Percentiles rank a stretch among this genome's conserved stretches.
Conservation (phyloP, 177 flowering plant species). For the Vitis hybrid region DNA sequence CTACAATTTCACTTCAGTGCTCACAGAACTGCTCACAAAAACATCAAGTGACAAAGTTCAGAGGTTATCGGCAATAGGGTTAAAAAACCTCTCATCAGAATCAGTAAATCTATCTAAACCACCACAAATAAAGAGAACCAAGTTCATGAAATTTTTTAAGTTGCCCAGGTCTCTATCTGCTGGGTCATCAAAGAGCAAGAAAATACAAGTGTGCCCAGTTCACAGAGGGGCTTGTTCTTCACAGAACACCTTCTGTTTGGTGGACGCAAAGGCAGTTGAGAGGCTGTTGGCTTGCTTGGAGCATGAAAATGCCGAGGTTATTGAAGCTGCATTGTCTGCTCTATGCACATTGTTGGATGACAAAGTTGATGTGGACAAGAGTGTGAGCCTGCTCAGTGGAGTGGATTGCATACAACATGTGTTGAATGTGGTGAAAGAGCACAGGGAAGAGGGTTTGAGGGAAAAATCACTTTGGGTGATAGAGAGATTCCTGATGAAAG, state of each 20-base stretch:
- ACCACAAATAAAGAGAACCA: slow-evolving; percentile 39
- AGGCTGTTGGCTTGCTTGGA: slow-evolving; percentile 55
- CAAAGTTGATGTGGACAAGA: slow-evolving; percentile 59
- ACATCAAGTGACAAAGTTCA: slow-evolving; percentile 69
- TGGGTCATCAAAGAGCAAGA: slow-evolving; percentile 28
- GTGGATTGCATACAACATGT: slow-evolving; percentile 43
- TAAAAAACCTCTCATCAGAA: slow-evolving; percentile 67
- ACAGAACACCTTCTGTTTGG: slow-evolving; percentile 65
- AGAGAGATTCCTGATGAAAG: slow-evolving; percentile 60
- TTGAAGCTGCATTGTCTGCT: slow-evolving; percentile 75
- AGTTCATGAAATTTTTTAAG: slow-evolving; percentile 27
- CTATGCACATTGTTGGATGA: slow-evolving; percentile 68
- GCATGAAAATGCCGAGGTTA: slow-evolving; percentile 61
- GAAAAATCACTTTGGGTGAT: slow-evolving; percentile 69
- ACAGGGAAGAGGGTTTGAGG: slow-evolving; percentile 50
- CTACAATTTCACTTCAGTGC: slow-evolving; percentile 49
- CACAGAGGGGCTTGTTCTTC: slow-evolving; percentile 78
- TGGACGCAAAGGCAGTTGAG: slow-evolving; percentile 69
- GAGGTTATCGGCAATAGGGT: slow-evolving; percentile 64
- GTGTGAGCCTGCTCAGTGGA: slow-evolving; percentile 49
- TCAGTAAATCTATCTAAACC: slow-evolving; percentile 53
- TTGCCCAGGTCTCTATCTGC: slow-evolving; percentile 32
- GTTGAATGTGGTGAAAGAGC: slow-evolving; percentile 57
- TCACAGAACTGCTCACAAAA: slow-evolving; percentile 57
- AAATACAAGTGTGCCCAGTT: slow-evolving; percentile 47